A percentile compares a stretch with the other conserved stretches of the same genome.
phyloP scores from a whole-genome alignment of 192 early-diverging fungal species.

The Podila clonocystis region DNA sequence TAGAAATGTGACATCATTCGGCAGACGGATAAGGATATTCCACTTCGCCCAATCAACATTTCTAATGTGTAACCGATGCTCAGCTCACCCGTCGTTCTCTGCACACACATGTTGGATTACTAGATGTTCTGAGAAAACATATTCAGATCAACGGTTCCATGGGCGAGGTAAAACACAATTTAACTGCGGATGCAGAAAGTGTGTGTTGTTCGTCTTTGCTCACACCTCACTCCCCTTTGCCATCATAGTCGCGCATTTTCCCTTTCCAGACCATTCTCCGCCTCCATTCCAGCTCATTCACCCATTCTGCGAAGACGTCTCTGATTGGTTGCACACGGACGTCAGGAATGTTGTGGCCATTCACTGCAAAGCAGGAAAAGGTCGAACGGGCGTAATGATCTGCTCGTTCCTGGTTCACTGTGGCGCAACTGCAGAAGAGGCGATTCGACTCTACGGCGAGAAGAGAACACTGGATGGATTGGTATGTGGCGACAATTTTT shows the following conservation, averaged over 20 bases:
- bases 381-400: conserved; percentile 69
- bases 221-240: background rate
- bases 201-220: background rate
- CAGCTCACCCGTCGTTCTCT: background rate
- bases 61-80: no score
- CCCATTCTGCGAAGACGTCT: conserved; percentile 60
- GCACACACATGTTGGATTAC: background rate
- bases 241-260: conserved; percentile 53
- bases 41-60: background rate
- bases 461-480: conserved; percentile 56
- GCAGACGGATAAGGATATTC: background rate
- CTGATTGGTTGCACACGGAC: conserved; percentile 53
- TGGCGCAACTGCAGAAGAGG: conserved; percentile 46
- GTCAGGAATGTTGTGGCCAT: conserved; percentile 60
- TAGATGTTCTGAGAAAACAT: conserved; percentile 64
- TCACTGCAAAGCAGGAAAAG: conserved; percentile 77
- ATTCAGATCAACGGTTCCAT: conserved; percentile 57
- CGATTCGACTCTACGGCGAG: conserved; percentile 57
- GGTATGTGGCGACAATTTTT: conserved; percentile 28
- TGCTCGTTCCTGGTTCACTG: conserved; percentile 57
- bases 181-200: background rate
- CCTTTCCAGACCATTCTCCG: conserved; percentile 66
- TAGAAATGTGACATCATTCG: background rate
- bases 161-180: conserved; percentile 36
- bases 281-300: conserved; percentile 61